phyloP scores from a whole-genome alignment of 371 early-diverging fungal species.

The Nematocida sp. region DNA sequence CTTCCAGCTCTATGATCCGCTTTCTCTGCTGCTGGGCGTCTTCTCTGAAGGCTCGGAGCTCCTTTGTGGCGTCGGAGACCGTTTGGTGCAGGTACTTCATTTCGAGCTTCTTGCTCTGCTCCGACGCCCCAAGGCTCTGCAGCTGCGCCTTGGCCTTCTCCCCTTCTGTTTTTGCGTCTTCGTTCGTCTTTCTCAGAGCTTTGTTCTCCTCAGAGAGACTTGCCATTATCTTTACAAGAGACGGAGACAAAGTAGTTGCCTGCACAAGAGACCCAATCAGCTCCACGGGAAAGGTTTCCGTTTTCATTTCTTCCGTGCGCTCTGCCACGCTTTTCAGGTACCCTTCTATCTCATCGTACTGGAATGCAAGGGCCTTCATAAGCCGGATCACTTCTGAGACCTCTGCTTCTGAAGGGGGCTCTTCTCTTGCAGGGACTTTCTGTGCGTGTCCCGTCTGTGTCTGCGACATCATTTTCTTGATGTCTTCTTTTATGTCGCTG shows the following conservation, averaged over 20 bases:
- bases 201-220: conserved; percentile 52
- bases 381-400: conserved; percentile 7
- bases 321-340: conserved; percentile 19
- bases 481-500: conserved; percentile 31
- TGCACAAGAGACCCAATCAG: conserved; percentile 51
- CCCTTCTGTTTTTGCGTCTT: conserved; percentile 20
- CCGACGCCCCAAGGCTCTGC: not conserved
- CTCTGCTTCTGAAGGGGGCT: not conserved
- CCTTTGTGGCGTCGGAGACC: conserved; percentile 17
- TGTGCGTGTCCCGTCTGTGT: not conserved
- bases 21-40: conserved; percentile 38
- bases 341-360: conserved; percentile 46
- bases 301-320: conserved; percentile 24
- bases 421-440: not conserved
- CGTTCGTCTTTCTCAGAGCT: conserved; percentile 10
- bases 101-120: conserved; percentile 23
- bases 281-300: conserved; percentile 42
- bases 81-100: conserved; percentile 34
- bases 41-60: conserved; percentile 43
- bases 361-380: conserved; percentile 31
- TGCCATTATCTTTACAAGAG: conserved; percentile 56
- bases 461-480: conserved; percentile 28
- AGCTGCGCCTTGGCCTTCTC: conserved; percentile 30
- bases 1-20: conserved; percentile 50
- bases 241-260: conserved; percentile 53